Evolutionary conservation across 2,329 filamentous ascomycete genomes (phyloP).

Genomic region (Nigrospora oryzae): DNA sequence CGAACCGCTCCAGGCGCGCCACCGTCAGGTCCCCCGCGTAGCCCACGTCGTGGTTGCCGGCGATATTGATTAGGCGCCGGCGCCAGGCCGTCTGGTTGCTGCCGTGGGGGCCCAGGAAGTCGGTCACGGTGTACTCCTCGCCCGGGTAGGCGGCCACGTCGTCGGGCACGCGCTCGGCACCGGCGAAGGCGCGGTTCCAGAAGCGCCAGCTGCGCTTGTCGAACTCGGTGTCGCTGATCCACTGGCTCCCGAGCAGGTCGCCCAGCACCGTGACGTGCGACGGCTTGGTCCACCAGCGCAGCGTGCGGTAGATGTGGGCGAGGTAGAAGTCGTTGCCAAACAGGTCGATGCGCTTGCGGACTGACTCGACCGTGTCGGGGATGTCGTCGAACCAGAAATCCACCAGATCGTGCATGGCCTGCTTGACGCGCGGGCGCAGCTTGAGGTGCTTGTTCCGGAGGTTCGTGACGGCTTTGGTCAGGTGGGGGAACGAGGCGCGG

Average conservation of each 20-base stretch:
- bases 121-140: constrained; percentile 40
- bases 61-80: constrained; percentile 77
- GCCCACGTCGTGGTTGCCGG: constrained; percentile 92
- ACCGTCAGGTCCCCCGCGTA: constrained; percentile 85
- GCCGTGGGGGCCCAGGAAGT: constrained; percentile 36
- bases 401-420: constrained; percentile 47
- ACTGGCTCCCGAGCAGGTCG: constrained; percentile 89
- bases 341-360: constrained; percentile 76
- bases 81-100: constrained; percentile 53
- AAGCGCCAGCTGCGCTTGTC: constrained; percentile 61
- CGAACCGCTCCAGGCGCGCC: constrained; percentile 72
- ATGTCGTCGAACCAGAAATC: constrained; percentile 62
- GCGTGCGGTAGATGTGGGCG: constrained; percentile 78
- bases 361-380: constrained; percentile 54
- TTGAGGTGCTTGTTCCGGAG: constrained; percentile 38
- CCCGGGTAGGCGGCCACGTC: constrained; percentile 40
- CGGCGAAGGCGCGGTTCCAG: constrained; percentile 74
- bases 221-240: constrained; percentile 85
- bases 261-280: constrained; percentile 86
- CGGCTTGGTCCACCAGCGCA: constrained; percentile 77
- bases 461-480: constrained; percentile 36
- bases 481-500: constrained; percentile 44
- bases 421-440: constrained; percentile 42
- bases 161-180: constrained; percentile 54
- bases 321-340: constrained; percentile 93